Evolutionary conservation across 2,329 filamentous ascomycete genomes (phyloP).

Genomic region (Dryadomyces quercus-mongolicae): DNA sequence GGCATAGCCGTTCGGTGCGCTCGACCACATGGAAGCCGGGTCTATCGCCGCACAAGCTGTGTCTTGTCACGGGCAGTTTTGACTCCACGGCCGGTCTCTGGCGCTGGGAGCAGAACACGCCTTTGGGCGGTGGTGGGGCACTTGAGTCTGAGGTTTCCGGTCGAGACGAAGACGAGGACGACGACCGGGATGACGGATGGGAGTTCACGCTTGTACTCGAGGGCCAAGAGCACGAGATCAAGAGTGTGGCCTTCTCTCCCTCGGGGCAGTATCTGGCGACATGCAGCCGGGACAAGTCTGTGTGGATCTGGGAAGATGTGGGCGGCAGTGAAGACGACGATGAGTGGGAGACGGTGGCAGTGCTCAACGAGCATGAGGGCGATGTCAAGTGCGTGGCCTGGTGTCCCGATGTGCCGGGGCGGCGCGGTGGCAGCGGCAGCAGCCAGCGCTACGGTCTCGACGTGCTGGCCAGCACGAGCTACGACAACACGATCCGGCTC

Average conservation of each 20-base stretch:
- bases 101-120: slow-evolving; percentile 48
- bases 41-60: slow-evolving; percentile 47
- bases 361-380: slow-evolving; percentile 85
- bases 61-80: slow-evolving; percentile 85
- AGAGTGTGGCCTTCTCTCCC: slow-evolving; percentile 63
- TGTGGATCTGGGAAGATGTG: slow-evolving; percentile 98
- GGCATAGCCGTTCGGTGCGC: slow-evolving; percentile 84
- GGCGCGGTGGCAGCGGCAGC: slow-evolving; percentile 19
- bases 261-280: slow-evolving; percentile 73
- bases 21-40: slow-evolving; percentile 79
- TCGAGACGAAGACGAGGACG: slow-evolving; percentile 15
- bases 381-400: slow-evolving; percentile 92
- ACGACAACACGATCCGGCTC: slow-evolving; percentile 81
- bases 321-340: slow-evolving; percentile 62
- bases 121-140: slow-evolving; percentile 13
- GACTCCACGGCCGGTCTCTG: slow-evolving; percentile 82
- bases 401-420: slow-evolving; percentile 58
- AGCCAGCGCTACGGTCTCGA: slow-evolving; percentile 42
- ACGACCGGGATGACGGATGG: slow-evolving; percentile 51
- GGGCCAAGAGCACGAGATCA: slow-evolving; percentile 90
- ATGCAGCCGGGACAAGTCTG: slow-evolving; percentile 81
- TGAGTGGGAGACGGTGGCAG: slow-evolving; percentile 93
- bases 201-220: slow-evolving; percentile 85
- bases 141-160: slow-evolving; percentile 7
- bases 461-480: slow-evolving; percentile 78